These are phyloP conservation scores for Clavaria fumosa DNA, from an alignment of 768 basidiomycete species.

Conservation along the genomic window DNA sequence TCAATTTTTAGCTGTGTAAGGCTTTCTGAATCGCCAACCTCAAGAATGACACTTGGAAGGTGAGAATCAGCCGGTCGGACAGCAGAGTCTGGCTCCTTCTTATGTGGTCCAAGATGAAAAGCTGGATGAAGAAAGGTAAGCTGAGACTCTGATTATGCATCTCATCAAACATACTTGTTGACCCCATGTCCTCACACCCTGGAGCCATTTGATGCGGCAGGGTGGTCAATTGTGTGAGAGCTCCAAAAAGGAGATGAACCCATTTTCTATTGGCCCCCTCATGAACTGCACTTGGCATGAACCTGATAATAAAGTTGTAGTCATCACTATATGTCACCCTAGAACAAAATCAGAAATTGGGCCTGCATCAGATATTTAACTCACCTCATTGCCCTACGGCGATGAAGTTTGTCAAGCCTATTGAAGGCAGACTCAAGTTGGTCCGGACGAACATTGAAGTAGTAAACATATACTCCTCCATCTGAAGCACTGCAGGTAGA, in stretches of 20 bases:
- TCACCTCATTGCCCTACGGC: constrained; percentile 6
- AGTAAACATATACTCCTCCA: constrained; percentile 8
- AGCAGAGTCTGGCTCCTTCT: constrained; percentile 10
- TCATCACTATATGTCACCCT: constrained; percentile 12
- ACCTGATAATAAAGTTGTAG: constrained; percentile 12
- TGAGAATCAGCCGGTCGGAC: constrained; percentile 3
- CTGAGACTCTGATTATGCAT: too few relatives aligned
- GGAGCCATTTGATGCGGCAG: too few relatives aligned
- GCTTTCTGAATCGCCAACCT: constrained; percentile 12
- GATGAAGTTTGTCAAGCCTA: constrained; percentile 3
- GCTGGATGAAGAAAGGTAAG: too few relatives aligned
- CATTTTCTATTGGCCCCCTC: constrained; percentile 6
- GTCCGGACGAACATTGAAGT: constrained; percentile 4
- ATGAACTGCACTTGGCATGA: constrained; percentile 9
- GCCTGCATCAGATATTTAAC: constrained; percentile 7
- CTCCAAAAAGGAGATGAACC: not conserved
- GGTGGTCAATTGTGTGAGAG: too few relatives aligned
- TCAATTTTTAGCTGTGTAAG: constrained; percentile 11
- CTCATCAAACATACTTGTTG: too few relatives aligned
- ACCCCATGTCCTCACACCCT: too few relatives aligned
- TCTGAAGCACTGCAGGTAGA: too few relatives aligned
- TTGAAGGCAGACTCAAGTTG: constrained; percentile 1
- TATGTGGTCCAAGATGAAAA: too few relatives aligned
- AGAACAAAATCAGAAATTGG: constrained; percentile 10
- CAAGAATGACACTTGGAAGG: constrained; percentile 9